Base-by-base conservation (phyloP, 202 grass and related monocot genomes). In the Miscanthus sacchariflorus region DNA sequence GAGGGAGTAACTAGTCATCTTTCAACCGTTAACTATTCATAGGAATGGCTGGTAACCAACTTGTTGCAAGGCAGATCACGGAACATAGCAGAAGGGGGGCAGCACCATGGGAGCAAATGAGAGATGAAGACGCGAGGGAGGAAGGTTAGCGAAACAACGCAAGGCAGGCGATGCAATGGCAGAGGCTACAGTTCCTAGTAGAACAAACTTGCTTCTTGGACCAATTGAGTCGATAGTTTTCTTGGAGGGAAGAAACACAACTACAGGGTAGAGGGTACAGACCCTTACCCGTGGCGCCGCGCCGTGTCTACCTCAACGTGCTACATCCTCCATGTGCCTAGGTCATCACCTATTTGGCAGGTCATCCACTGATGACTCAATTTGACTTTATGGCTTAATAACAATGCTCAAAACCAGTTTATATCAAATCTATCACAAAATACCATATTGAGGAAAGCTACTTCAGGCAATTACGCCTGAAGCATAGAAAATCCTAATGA, bases 401-500 rank as follows among this genome's bases (percentile, higher is more conserved):
- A 77, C 18, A 56, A 39, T 76, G 36, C 18, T 85, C 5, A 10
- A 76, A 70, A 63, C 36, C 21, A 30, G 12, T 58, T 59, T 81
- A 28, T 68, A 85, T 81, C 59, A 70, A 82, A 43, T 49, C 9
- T 76, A 14, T 74, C 9, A 12, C 58, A 59, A 30, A 81, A 39
- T 18, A 43, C 2, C 6, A 23, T 86, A 49, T 70, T 40, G 12
- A 70, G 2, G 54, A 61, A 7, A 63, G 17, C 9, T 63, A 46
- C 36, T 36, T 7, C 18, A 24, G 44, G 72, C 17, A 56, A 56
- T 56, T 25, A 86, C 59, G 12, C 58, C n/a, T 4, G 12, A 27
- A 76, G 48, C n/a, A 76, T 64, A 85, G 61, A 25, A 80, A 86
- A 82, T 23, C 49, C n/a, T 21, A 73, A 73, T 12, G 24, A 72